Evolutionary conservation across 2,329 filamentous ascomycete genomes (phyloP).

Genomic region (Fusarium denticulatum): DNA sequence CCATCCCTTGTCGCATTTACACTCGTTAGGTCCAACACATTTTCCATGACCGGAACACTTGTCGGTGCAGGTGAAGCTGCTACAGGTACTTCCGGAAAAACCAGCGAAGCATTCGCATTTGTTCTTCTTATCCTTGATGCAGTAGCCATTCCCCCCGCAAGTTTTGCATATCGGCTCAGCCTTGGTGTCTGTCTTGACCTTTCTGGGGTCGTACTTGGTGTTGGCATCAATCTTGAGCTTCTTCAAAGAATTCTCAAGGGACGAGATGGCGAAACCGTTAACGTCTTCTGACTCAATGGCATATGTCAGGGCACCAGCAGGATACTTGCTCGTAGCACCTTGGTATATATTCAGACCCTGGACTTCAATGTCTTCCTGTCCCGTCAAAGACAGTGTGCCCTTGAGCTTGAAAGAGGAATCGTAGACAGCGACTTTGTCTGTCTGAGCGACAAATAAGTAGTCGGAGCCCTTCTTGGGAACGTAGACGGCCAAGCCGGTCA

Average conservation of each 20-base stretch:
- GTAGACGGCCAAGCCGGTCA: slow-evolving; percentile 57
- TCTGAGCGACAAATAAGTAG: slow-evolving; percentile 55
- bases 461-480: slow-evolving; percentile 49
- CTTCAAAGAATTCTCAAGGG: slow-evolving; percentile 49
- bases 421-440: slow-evolving; percentile 53
- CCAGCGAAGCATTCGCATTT: slow-evolving; percentile 57
- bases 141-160: slow-evolving; percentile 54
- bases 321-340: slow-evolving; percentile 47
- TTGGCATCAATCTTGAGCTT: slow-evolving; percentile 49
- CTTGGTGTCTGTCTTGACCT: slow-evolving; percentile 32
- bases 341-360: slow-evolving; percentile 56
- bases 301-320: slow-evolving; percentile 52
- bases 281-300: slow-evolving; percentile 54
- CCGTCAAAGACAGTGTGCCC: slow-evolving; percentile 51
- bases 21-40: slow-evolving; percentile 55
- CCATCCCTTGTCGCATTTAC: slow-evolving; percentile 54
- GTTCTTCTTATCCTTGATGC: slow-evolving; percentile 32
- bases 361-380: slow-evolving; percentile 54
- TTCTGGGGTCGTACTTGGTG: slow-evolving; percentile 52
- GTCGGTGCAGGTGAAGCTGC: slow-evolving; percentile 50
- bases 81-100: slow-evolving; percentile 50
- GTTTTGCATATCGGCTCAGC: slow-evolving; percentile 46
- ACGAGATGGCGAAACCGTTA: slow-evolving; percentile 52
- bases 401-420: slow-evolving; percentile 47
- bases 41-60: slow-evolving; percentile 54